Percentiles rank a stretch among this genome's conserved stretches.
Conservation (phyloP, 2,329 filamentous ascomycete species). For the Plectosphaerella sp. region DNA sequence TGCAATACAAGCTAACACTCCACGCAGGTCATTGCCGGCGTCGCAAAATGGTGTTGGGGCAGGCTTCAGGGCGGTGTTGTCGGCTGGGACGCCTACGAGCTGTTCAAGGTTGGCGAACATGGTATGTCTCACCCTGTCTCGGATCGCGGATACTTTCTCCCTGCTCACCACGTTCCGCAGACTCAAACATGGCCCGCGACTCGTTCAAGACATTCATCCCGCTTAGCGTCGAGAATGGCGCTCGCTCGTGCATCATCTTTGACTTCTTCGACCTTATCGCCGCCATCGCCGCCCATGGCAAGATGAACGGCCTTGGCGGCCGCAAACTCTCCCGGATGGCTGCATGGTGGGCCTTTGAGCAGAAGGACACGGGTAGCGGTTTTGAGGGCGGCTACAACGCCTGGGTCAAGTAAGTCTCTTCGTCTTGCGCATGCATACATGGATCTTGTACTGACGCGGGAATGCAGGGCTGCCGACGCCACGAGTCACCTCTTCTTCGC, state of each 20-base stretch:
- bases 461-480: slow-evolving; percentile 82
- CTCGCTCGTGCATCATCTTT: slow-evolving; percentile 84
- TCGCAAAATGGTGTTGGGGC: slow-evolving; percentile 98
- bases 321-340: slow-evolving; percentile 92
- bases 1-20: slow-evolving; percentile 11
- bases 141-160: slow-evolving; percentile 95
- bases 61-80: slow-evolving; percentile 86
- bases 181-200: slow-evolving; percentile 86
- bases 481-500: slow-evolving; percentile 98
- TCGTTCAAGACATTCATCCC: slow-evolving; percentile 97
- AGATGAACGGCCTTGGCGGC: slow-evolving; percentile 87
- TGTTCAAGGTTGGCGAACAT: slow-evolving; percentile 91
- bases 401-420: slow-evolving; percentile 67
- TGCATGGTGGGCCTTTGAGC: slow-evolving; percentile 98
- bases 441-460: slow-evolving; percentile 20
- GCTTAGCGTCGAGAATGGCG: slow-evolving; percentile 82
- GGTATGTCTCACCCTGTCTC: slow-evolving; percentile 47
- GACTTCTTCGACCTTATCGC: slow-evolving; percentile 94
- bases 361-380: slow-evolving; percentile 78
- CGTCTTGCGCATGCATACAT: background rate
- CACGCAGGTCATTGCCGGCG: slow-evolving; percentile 78
- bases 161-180: slow-evolving; percentile 38
- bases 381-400: slow-evolving; percentile 92
- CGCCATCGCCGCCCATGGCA: slow-evolving; percentile 87
- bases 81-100: slow-evolving; percentile 94